Evolutionary conservation across 768 basidiomycete genomes (phyloP).

Genomic region (Scleroderma bovista): DNA sequence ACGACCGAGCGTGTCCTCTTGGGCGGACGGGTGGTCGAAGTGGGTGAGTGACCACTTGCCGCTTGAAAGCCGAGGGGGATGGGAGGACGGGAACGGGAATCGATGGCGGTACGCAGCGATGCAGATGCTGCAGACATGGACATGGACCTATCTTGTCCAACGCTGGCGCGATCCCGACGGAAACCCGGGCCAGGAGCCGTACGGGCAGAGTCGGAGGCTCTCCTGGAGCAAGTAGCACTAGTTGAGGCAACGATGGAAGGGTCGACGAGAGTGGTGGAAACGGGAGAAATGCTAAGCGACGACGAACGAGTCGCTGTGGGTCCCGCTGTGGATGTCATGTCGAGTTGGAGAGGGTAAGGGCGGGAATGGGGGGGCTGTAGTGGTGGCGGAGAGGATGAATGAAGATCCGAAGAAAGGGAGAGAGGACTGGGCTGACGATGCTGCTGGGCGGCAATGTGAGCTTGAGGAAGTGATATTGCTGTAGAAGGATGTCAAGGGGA

Average conservation of each 20-base stretch:
- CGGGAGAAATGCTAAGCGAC: slow-evolving; percentile 38
- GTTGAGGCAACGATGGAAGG: slow-evolving; percentile 16
- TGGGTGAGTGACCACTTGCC: slow-evolving; percentile 31
- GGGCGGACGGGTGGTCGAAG: slow-evolving; percentile 29
- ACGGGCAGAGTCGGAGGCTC: slow-evolving; percentile 67
- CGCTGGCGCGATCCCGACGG: slow-evolving; percentile 52
- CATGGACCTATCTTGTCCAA: slow-evolving; percentile 75
- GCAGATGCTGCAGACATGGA: slow-evolving; percentile 66
- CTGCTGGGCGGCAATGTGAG: slow-evolving; percentile 18
- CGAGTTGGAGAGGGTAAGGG: slow-evolving; percentile 54
- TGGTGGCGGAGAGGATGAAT: slow-evolving; percentile 20
- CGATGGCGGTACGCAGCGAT: slow-evolving; percentile 43
- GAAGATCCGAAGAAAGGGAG: slow-evolving; percentile 35
- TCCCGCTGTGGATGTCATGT: slow-evolving; percentile 34
- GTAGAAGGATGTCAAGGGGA: slow-evolving; percentile 12
- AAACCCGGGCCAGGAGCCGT: slow-evolving; percentile 48
- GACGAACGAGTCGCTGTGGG: slow-evolving; percentile 39
- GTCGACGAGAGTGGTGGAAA: slow-evolving; percentile 38
- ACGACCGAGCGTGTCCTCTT: slow-evolving; percentile 56
- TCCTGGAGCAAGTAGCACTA: slow-evolving; percentile 32
- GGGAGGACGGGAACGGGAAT: slow-evolving; percentile 30
- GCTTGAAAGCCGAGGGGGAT: slow-evolving; percentile 23
- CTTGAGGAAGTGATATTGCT: slow-evolving; percentile 24
- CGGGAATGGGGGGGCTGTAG: slow-evolving; percentile 27
- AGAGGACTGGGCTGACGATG: slow-evolving; percentile 32